A percentile compares a stretch with the other conserved stretches of the same genome.
These are phyloP conservation scores for Thinopyrum elongatum DNA, from an alignment of 176 grass and related monocot genomes.

Conservation along the genomic window DNA sequence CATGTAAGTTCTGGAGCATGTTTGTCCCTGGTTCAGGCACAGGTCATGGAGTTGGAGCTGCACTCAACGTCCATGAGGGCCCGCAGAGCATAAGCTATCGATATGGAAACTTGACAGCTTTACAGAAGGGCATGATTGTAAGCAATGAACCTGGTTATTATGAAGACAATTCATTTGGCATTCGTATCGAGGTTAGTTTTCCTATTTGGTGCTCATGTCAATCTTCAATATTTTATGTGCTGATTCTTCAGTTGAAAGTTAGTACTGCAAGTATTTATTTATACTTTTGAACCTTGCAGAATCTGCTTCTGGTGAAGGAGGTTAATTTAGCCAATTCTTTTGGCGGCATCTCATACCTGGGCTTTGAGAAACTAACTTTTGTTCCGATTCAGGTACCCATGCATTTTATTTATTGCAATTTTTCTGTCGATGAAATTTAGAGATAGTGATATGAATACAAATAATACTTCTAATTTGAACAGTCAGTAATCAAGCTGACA, in stretches of 20 bases:
- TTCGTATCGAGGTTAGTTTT: constrained; percentile 84
- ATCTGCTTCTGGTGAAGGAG: constrained; percentile 85
- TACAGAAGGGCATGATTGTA: constrained; percentile 96
- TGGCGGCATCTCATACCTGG: constrained; percentile 80
- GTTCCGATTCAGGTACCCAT: constrained; percentile 89
- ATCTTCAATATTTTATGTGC: background rate
- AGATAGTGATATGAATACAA: background rate
- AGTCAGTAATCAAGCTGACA: background rate
- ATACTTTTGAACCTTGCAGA: constrained; percentile 48
- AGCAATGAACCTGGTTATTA: constrained; percentile 99
- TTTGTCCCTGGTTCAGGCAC: constrained; percentile 68
- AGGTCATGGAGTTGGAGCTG: constrained; percentile 97
- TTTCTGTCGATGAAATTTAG: constrained; percentile 5
- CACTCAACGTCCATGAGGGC: constrained; percentile 94
- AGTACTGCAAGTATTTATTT: constrained; percentile 14
- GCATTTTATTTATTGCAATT: constrained; percentile 15
- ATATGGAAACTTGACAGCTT: constrained; percentile 82
- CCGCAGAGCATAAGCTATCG: constrained; percentile 97
- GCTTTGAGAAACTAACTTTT: constrained; percentile 96
- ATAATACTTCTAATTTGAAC: background rate
- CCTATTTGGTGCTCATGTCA: background rate
- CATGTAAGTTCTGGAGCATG: constrained; percentile 22
- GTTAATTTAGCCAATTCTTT: constrained; percentile 71
- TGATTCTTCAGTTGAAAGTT: background rate
- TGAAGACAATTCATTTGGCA: constrained; percentile 93